phyloP scores from a whole-genome alignment of 306 rosid genomes.

The Rosa lucieae region DNA sequence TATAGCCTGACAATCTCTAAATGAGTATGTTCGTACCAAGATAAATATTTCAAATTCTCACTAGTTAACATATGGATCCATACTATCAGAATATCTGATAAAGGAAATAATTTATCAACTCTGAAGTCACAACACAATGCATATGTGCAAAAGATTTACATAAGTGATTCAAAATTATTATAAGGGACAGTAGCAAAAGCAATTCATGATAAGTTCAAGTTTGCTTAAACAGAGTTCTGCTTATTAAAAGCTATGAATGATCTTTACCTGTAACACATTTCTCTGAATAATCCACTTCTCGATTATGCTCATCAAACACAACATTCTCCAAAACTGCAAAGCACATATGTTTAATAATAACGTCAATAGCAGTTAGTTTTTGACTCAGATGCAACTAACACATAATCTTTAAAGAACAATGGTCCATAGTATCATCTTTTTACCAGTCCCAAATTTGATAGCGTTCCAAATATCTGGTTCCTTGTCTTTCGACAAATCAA shows the following conservation, averaged over 20 bases:
- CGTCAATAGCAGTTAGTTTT: neutral
- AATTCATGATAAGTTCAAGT: neutral
- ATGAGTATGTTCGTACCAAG: neutral
- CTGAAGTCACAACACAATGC: neutral
- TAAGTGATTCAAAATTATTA: neutral
- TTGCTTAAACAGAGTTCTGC: neutral
- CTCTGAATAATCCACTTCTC: slow-evolving; percentile 82
- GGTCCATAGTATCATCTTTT: neutral
- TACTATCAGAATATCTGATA: neutral
- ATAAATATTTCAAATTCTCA: neutral
- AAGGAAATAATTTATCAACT: neutral
- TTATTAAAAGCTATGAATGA: neutral
- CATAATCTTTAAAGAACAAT: neutral
- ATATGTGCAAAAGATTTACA: neutral
- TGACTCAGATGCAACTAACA: neutral
- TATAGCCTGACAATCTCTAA: neutral
- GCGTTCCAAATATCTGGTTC: slow-evolving; percentile 96
- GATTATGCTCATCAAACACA: slow-evolving; percentile 77
- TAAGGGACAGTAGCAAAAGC: neutral
- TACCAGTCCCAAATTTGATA: slow-evolving; percentile 88
- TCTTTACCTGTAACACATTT: slow-evolving; percentile 77
- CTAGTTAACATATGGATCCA: neutral
- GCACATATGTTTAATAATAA: neutral
- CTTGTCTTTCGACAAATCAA: slow-evolving; percentile 73
- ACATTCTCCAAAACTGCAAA: slow-evolving; percentile 82